Evolutionary conservation across 257 asterid genomes (phyloP), one percentile per base, ranked within the genome.

Genomic region (Verbascum thapsus): DNA sequence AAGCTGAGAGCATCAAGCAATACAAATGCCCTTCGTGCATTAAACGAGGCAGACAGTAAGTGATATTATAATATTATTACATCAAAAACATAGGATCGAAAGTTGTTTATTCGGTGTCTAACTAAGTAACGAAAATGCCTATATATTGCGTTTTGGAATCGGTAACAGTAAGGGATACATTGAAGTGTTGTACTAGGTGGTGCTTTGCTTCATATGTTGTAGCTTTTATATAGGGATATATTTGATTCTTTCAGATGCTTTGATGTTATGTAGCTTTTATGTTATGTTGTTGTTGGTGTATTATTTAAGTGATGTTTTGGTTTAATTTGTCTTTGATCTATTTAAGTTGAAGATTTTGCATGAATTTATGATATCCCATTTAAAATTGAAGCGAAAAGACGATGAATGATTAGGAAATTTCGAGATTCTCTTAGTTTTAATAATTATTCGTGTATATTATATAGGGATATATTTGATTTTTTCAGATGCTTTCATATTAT

Each of bases 1-100:
- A 85, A 81, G 97, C 97, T 38, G 97, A 90, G 80, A 83, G 63
- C 70, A 90, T 90, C 67, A 90, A 90, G 81, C 97, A 90, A 61
- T 90, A 90, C 82, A 90, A 83, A 74, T 90, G 97, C 79, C 97
- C 97, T n/a, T 80, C 96, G 43, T 90, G 97, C 88, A 76, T 82
- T 80, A 90, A 90, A 78, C 84, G 92, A 4, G 82, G 80, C 64
- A 80, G 87, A 75, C 88, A 67, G 76, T 84, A 79, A n/a, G n/a
- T n/a, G n/a, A n/a, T n/a, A n/a, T n/a, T n/a, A 75, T 45, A 9
- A 20, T 15, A 53, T 37, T 34, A 38, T 57, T 12, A 59, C 43
- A 69, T 69, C 80, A 22, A 26, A 26, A 26, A 71, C 55, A 3
- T 23, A 57, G 73, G 66, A 69, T 55, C 50, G 41, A 54, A 44